A percentile compares a stretch with the other conserved stretches of the same genome.
Conservation (phyloP, 495 filamentous ascomycete species). For the Pseudevernia furfuracea region DNA sequence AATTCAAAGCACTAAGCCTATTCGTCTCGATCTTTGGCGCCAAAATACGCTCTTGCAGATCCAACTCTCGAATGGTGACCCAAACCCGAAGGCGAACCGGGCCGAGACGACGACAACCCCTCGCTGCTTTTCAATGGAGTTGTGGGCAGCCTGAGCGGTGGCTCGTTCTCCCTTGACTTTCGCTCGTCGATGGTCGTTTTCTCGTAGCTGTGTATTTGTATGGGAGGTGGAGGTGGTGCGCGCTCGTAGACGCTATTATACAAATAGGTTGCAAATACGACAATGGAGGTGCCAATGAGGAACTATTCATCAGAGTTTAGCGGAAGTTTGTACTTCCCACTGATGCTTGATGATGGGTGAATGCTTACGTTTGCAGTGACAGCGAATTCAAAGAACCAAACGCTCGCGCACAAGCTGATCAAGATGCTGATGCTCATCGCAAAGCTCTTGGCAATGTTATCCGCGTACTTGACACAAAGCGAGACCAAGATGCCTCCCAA, state of each 20-base stretch:
- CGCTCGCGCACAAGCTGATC: slow-evolving; percentile 72
- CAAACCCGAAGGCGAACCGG: slow-evolving; percentile 47
- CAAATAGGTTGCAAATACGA: slow-evolving; percentile 74
- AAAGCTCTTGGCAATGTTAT: slow-evolving; percentile 86
- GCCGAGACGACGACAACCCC: slow-evolving; percentile 56
- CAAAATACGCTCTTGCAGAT: slow-evolving; percentile 29
- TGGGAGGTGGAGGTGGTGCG: slow-evolving; percentile 56
- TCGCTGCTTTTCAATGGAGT: slow-evolving; percentile 45
- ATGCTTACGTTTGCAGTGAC: slow-evolving; percentile 61
- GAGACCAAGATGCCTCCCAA: slow-evolving; percentile 74
- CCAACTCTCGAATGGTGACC: slow-evolving; percentile 42
- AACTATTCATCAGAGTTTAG: slow-evolving; percentile 50
- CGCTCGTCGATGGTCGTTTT: slow-evolving; percentile 53
- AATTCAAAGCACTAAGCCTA: slow-evolving; percentile 4
- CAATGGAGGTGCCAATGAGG: slow-evolving; percentile 65
- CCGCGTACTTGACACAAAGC: slow-evolving; percentile 76
- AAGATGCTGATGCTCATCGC: slow-evolving; percentile 86
- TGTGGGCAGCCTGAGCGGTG: slow-evolving; percentile 43
- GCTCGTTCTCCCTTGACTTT: slow-evolving; percentile 34
- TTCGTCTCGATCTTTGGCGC: slow-evolving; percentile 24
- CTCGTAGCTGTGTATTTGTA: slow-evolving; percentile 67
- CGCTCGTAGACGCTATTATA: slow-evolving; percentile 53
- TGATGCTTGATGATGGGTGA: slow-evolving; percentile 10
- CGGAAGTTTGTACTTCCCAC: slow-evolving; percentile 17
- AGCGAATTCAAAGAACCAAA: slow-evolving; percentile 74